phyloP scores from a whole-genome alignment of 2,329 filamentous ascomycete species.

The Monosporascus sp. region DNA sequence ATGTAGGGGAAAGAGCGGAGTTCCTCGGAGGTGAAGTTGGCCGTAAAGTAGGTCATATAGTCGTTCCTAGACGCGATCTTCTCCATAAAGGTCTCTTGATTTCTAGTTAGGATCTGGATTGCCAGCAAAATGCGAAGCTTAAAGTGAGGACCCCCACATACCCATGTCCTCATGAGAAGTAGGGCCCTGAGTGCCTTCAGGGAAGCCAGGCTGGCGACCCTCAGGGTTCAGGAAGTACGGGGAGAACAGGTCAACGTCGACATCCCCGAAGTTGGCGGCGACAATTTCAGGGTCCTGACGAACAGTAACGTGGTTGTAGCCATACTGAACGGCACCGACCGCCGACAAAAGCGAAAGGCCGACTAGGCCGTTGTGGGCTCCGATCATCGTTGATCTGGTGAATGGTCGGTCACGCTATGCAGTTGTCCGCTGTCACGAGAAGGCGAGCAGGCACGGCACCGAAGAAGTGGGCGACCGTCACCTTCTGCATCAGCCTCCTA shows the following conservation, averaged over 20 bases:
- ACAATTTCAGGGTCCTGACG: slow-evolving; percentile 23
- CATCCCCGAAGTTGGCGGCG: slow-evolving; percentile 24
- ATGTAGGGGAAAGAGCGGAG: slow-evolving; percentile 21
- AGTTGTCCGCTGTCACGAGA: no score
- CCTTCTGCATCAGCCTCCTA: no score
- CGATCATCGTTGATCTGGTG: no score
- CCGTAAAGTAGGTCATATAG: slow-evolving; percentile 22
- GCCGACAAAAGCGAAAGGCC: neutral
- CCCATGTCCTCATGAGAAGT: slow-evolving; percentile 25
- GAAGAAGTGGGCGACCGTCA: no score
- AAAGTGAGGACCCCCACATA: slow-evolving; percentile 5
- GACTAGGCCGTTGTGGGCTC: neutral
- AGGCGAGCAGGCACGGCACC: no score
- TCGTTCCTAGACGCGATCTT: slow-evolving; percentile 21
- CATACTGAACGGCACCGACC: slow-evolving; percentile 16
- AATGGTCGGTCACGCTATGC: no score
- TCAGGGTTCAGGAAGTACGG: slow-evolving; percentile 23
- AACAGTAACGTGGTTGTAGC: slow-evolving; percentile 18
- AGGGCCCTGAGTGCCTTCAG: slow-evolving; percentile 23
- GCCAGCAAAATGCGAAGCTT: neutral
- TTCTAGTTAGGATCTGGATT: no score
- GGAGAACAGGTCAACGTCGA: slow-evolving; percentile 21
- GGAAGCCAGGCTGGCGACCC: slow-evolving; percentile 17
- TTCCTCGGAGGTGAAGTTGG: slow-evolving; percentile 25
- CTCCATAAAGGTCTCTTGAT: slow-evolving; percentile 21